Evolutionary conservation across 805 yeast species (phyloP).

Genomic region (Starmerella asiatica): DNA sequence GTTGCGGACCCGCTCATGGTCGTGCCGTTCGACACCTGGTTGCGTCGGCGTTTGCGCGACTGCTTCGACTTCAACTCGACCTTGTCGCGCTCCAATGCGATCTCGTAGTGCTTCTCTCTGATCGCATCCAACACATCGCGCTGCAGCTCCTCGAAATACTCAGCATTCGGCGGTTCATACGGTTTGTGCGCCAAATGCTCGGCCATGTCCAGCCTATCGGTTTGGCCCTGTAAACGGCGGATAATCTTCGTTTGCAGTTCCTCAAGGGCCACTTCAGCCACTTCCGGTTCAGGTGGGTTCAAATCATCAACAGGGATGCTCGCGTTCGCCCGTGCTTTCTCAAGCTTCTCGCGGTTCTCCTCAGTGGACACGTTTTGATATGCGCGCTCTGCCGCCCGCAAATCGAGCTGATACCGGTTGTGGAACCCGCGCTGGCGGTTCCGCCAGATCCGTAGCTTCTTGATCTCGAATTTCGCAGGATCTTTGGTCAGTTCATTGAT

Average conservation of each 20-base stretch:
- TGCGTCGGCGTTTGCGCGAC: constrained; percentile 15
- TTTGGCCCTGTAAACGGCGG: constrained; percentile 19
- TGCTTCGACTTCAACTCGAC: constrained; percentile 16
- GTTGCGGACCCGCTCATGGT: constrained; percentile 19
- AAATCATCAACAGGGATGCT: constrained; percentile 9
- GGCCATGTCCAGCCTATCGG: constrained; percentile 18
- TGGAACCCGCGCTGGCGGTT: constrained; percentile 14
- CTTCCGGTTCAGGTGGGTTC: constrained; percentile 10
- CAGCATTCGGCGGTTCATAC: constrained; percentile 5
- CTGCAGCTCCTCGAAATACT: constrained; percentile 11
- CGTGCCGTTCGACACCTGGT: constrained; percentile 15
- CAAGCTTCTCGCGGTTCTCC: constrained; percentile 6
- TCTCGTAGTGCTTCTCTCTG: constrained; percentile 14
- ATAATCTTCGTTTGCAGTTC: constrained; percentile 18
- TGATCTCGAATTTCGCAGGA: constrained; percentile 5
- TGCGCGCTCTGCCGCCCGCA: constrained; percentile 5
- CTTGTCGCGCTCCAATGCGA: constrained; percentile 14
- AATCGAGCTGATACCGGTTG: constrained; percentile 7
- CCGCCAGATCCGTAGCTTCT: constrained; percentile 8
- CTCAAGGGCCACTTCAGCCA: constrained; percentile 15
- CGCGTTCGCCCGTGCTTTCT: constrained; percentile 11
- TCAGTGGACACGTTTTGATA: constrained; percentile 2
- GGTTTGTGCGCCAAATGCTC: constrained; percentile 14
- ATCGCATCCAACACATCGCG: constrained; percentile 11
- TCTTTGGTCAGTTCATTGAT: constrained; percentile 8